Evolutionary conservation across 495 filamentous ascomycete species (phyloP), one percentile per base, ranked within the genome.

Genomic region (Penicillium ucsense): DNA sequence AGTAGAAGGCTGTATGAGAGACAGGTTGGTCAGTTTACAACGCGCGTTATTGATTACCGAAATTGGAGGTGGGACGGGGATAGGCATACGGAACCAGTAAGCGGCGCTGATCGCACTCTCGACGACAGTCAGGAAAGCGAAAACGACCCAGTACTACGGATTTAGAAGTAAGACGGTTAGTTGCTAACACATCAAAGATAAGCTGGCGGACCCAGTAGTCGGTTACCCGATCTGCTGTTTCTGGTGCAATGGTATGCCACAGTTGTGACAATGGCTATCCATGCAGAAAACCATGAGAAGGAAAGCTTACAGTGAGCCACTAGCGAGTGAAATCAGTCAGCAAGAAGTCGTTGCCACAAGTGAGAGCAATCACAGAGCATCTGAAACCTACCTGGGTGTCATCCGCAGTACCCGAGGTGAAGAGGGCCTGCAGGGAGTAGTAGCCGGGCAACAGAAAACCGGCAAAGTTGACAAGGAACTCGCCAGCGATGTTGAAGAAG

Each of bases 401-500:
- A 72, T 99, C 94, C 38, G 75, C 59, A 64, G 87, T 95, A 61
- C 70, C 71, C 29, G 80, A 57, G 48, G 82, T 89, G 73, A 97
- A 97, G 48, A 99, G 72, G 20, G 92, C 91, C 51, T 84, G 77
- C 36, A 99, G 74, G 34, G 90, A 95, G 67, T 95, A 99, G 76
- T 99, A 99, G 48, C 84, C 90, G 41, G 92, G 92, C 51, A 99
- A 76, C 43, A 90, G 65, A 64, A 97, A 99, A 45, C 92, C 92
- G 45, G 94, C 94, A 52, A 94, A 73, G 73, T 99, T 99, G 63
- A 94, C 92, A 53, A 99, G 80, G 66, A 97, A 85, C 66, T 92
- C 87, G 60, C 92, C 91, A 51, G 88, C 92, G 56, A 96, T 90
- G 79, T 99, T 99, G 79, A 99, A 94, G 78, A 97, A 85, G 71